A percentile compares a stretch with the other conserved stretches of the same genome.
Evolutionary conservation across 2,329 filamentous ascomycete species (phyloP).

Genomic region (Chaetomiaceae sp.): DNA sequence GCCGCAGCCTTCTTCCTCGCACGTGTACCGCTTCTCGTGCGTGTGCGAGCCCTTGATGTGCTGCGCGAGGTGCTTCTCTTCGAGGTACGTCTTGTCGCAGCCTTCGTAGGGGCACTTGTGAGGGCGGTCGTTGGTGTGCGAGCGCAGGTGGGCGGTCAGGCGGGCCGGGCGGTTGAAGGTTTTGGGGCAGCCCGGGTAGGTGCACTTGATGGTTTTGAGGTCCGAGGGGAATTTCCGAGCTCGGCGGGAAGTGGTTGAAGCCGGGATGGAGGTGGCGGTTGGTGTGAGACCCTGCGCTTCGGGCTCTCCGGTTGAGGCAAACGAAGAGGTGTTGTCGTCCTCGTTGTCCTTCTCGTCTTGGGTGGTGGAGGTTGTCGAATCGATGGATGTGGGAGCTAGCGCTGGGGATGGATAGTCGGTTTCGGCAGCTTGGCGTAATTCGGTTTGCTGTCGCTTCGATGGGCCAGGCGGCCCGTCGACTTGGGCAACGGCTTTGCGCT

Average conservation of each 20-base stretch:
- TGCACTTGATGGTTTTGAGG: conserved; percentile 73
- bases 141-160: conserved; percentile 73
- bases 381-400: background rate
- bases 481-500: conserved; percentile 15
- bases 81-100: conserved; percentile 81
- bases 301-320: background rate
- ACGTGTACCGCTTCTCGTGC: conserved; percentile 64
- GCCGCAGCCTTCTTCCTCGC: conserved; percentile 66
- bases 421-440: background rate
- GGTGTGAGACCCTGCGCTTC: conserved; percentile 11
- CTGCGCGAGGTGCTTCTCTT: conserved; percentile 79
- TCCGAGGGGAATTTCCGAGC: conserved; percentile 60
- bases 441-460: conserved; percentile 14
- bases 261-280: conserved; percentile 19
- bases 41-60: conserved; percentile 81
- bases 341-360: background rate
- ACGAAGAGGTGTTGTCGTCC: background rate
- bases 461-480: background rate
- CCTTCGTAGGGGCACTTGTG: conserved; percentile 65
- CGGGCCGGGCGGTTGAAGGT: conserved; percentile 83
- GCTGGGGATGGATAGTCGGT: background rate
- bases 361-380: background rate
- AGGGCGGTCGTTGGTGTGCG: conserved; percentile 79
- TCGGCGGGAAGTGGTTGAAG: conserved; percentile 30
- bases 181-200: conserved; percentile 69